Evolutionary conservation across 192 early-diverging fungal genomes (phyloP).

Genomic region (Coemansia sp.): DNA sequence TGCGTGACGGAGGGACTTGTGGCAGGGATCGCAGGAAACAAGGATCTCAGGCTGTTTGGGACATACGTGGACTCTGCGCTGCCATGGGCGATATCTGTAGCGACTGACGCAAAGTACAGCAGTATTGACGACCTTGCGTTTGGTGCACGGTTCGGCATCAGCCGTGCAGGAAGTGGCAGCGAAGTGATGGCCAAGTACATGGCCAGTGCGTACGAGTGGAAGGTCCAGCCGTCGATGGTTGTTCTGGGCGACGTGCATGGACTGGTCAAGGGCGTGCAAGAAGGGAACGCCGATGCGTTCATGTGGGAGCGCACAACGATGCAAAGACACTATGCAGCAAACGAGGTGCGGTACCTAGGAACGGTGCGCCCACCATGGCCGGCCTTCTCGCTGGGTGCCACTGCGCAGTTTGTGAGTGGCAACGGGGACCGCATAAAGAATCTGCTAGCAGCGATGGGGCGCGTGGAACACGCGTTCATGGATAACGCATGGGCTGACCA

Average conservation of each 20-base stretch:
- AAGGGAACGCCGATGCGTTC: slow-evolving; percentile 70
- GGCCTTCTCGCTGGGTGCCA: slow-evolving; percentile 75
- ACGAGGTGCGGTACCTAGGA: slow-evolving; percentile 69
- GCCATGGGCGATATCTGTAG: slow-evolving; percentile 73
- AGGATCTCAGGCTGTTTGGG: slow-evolving; percentile 68
- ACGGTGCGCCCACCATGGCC: slow-evolving; percentile 88
- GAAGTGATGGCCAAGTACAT: slow-evolving; percentile 72
- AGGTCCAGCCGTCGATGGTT: slow-evolving; percentile 59
- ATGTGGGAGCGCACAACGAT: slow-evolving; percentile 94
- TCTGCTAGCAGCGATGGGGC: slow-evolving; percentile 11
- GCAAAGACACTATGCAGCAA: slow-evolving; percentile 74
- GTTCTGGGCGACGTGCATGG: slow-evolving; percentile 74
- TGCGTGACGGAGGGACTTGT: slow-evolving; percentile 82
- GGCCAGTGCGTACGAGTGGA: slow-evolving; percentile 63
- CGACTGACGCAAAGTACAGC: slow-evolving; percentile 43
- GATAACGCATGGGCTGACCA: not conserved
- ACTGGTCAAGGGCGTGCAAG: slow-evolving; percentile 68
- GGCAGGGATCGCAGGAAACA: slow-evolving; percentile 59
- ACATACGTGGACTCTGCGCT: slow-evolving; percentile 77
- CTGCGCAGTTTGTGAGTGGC: slow-evolving; percentile 14
- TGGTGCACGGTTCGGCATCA: slow-evolving; percentile 58
- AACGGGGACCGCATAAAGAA: slow-evolving; percentile 6
- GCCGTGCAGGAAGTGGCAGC: slow-evolving; percentile 76
- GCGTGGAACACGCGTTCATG: slow-evolving; percentile 17
- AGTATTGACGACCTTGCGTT: slow-evolving; percentile 46